Evolutionary conservation across 176 grass and related monocot genomes (phyloP).

Genomic region (Dendrocalamus sinicus): DNA sequence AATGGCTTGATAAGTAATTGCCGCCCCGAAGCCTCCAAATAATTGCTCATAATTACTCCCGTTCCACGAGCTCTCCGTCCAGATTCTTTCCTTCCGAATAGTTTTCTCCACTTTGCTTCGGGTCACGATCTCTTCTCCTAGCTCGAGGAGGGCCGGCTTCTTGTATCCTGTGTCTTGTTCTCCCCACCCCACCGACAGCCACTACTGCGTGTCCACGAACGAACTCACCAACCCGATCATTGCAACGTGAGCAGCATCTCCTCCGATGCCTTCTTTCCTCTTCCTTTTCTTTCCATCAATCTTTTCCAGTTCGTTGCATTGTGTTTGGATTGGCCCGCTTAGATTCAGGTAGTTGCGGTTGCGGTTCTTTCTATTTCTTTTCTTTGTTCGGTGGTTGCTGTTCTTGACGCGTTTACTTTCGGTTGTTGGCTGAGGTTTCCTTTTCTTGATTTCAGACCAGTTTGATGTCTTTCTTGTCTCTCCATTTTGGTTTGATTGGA

Average conservation of each 20-base stretch:
- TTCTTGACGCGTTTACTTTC: conserved; percentile 38
- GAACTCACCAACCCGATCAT: conserved; percentile 23
- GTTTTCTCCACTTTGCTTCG: conserved; percentile 39
- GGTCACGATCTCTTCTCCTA: conserved; percentile 1
- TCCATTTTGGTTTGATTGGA: neutral
- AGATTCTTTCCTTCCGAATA: neutral
- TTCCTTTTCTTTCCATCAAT: neutral
- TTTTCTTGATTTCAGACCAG: neutral
- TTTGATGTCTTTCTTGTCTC: neutral
- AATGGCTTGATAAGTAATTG: neutral
- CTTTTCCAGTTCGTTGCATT: conserved; percentile 29
- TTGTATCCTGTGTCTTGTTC: conserved; percentile 35
- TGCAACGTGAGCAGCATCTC: conserved; percentile 9
- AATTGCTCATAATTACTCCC: neutral
- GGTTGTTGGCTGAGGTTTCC: neutral
- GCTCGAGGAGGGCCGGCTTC: conserved; percentile 9
- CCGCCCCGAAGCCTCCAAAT: neutral
- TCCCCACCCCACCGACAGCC: conserved; percentile 44
- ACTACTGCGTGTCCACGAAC: conserved; percentile 48
- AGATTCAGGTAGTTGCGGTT: conserved; percentile 34
- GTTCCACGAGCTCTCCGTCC: neutral
- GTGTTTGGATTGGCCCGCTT: neutral
- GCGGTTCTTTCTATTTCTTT: neutral
- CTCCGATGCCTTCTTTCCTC: neutral
- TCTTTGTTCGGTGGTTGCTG: neutral